Conservation (phyloP, 1,284 basidiomycete genomes). For the Coriolopsis trogii region DNA sequence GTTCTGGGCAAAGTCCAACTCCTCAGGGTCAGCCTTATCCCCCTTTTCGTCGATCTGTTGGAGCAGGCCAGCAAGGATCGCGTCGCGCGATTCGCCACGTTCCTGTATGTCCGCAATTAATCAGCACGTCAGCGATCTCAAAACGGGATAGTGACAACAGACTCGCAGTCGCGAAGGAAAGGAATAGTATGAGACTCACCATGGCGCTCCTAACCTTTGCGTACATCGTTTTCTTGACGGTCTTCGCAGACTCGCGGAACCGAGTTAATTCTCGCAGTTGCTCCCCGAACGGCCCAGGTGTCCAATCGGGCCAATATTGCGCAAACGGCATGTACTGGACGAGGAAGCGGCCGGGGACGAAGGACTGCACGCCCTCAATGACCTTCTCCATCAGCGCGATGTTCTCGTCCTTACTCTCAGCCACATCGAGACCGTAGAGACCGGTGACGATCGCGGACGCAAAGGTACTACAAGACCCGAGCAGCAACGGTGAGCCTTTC, state of each 20-base stretch:
- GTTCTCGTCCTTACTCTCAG: constrained; percentile 11
- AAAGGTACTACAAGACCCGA: constrained; percentile 8
- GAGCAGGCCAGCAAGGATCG: constrained; percentile 6
- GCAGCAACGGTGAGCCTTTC: too few species aligned
- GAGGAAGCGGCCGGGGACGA: constrained; percentile 16
- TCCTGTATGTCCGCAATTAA: background rate
- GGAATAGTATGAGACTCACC: constrained; percentile 16
- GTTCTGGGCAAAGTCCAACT: background rate
- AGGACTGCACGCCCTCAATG: constrained; percentile 4
- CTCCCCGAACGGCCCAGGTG: constrained; percentile 28
- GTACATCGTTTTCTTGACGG: constrained; percentile 27
- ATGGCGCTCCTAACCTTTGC: background rate
- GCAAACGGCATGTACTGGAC: constrained; percentile 25
- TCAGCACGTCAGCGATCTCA: background rate
- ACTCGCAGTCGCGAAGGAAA: constrained; percentile 14
- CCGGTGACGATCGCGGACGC: constrained; percentile 22
- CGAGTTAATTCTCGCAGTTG: background rate
- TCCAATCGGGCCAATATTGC: constrained; percentile 26
- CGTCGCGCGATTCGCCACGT: background rate
- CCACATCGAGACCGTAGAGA: constrained; percentile 20
- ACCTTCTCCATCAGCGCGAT: constrained; percentile 18
- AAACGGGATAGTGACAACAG: background rate
- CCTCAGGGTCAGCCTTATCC: background rate
- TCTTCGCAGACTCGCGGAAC: background rate
- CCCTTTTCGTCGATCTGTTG: background rate